Evolutionary conservation across 2,329 filamentous ascomycete species (phyloP), one percentile per base, ranked within the genome.

Genomic region (Cytospora paraplurivora): DNA sequence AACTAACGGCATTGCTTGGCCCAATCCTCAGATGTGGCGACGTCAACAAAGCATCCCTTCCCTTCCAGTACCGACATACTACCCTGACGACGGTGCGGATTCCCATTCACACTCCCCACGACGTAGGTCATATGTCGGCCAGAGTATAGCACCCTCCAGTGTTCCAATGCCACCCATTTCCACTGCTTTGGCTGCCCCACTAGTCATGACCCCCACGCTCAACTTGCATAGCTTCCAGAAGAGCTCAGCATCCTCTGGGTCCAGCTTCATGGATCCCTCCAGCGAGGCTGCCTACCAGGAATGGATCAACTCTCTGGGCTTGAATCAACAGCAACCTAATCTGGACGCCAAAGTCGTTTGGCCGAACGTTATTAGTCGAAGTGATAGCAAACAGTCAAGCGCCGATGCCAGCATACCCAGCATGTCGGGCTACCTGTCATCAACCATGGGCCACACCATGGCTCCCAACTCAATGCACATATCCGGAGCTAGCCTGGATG

Each of bases 1-100:
- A 74, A 81, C 79, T 65, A 87, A 86, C 2, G 84, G 83, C 4
- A 92, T 96, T 70, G 90, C 91, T 2, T 96, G 91, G 90, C 92
- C 92, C 8, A 93, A 90, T 72, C 77, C 84, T 21, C 76, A 78
- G 17, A 90, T 92, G 88, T 91, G 87, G 88, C 80, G 80, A 21
- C 81, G 80, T 44, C 74, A 77, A 19, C 75, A 78, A 15, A 74
- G 78, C 65, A 74, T 76, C 67, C 76, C 72, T 61, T 77, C 74
- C 51, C 79, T 75, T 73, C 74, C 72, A 11, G 74, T 79, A 1
- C 76, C 79, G 1, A 72, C 77, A 0, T 76, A 77, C 41, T 72
- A 74, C 4, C 72, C 76, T 1, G 80, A 83, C 49, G 78, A 81
- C 51, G 75, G 76, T 3, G 73, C 80, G 2, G 83, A 87, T n/a